phyloP scores from a whole-genome alignment of 305 asterid species.

The Fraxinus floribunda region DNA sequence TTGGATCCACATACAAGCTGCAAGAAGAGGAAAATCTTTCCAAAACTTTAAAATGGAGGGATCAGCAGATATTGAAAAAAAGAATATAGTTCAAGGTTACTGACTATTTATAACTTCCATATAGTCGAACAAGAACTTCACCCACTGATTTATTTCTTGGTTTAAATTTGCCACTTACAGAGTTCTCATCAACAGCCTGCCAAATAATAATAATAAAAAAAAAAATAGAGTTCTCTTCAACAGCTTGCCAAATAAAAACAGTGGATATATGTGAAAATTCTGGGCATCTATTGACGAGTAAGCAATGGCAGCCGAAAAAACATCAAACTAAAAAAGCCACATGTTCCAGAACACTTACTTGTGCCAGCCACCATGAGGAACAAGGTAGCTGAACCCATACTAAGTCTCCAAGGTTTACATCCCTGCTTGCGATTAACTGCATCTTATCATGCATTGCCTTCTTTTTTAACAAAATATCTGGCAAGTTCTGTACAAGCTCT shows the following conservation, averaged over 20 bases:
- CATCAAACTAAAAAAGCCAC: not conserved
- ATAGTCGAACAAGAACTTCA: conserved; percentile 26
- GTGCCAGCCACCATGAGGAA: conserved; percentile 3
- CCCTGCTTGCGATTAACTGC: not conserved
- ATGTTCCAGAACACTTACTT: not conserved
- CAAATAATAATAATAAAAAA: too few species aligned
- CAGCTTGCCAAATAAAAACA: not conserved
- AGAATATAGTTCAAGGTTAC: not conserved
- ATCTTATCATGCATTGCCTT: not conserved
- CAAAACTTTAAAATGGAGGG: not conserved
- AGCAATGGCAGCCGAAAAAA: not conserved
- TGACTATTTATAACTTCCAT: conserved; percentile 17
- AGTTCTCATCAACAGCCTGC: conserved; percentile 24
- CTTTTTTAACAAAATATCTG: not conserved
- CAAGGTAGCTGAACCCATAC: not conserved
- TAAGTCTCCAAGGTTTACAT: not conserved
- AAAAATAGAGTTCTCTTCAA: too few species aligned
- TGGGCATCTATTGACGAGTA: not conserved
- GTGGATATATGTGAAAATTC: not conserved
- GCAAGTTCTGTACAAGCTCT: not conserved
- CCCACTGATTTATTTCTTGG: not conserved
- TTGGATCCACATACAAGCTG: conserved; percentile 2
- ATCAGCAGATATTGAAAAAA: not conserved
- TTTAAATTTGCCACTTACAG: not conserved
- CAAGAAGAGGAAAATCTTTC: not conserved